Evolutionary conservation across 2,329 filamentous ascomycete species (phyloP).

Genomic region (Colletotrichum ledebouriae): DNA sequence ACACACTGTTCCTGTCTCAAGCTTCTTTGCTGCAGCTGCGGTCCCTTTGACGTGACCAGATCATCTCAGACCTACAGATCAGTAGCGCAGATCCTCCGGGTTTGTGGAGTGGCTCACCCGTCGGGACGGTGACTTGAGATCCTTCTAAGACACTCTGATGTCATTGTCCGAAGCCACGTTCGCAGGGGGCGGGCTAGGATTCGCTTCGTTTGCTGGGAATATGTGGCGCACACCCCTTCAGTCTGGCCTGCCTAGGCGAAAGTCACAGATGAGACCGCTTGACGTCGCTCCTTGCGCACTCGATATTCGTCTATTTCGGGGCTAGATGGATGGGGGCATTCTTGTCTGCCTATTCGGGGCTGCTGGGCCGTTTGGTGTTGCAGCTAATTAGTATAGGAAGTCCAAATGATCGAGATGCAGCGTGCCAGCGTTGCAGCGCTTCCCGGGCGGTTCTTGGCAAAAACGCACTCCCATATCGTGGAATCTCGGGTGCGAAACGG

Average conservation of each 20-base stretch:
- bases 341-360: no score
- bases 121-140: no score
- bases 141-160: conserved; percentile 14
- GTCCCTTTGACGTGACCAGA: conserved; percentile 4
- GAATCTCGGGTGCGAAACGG: not conserved
- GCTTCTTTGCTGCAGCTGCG: not conserved
- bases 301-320: no score
- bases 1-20: not conserved
- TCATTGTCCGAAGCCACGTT: conserved; percentile 35
- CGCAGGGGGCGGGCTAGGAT: conserved; percentile 5
- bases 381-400: not conserved
- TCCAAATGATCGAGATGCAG: not conserved
- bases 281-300: not conserved
- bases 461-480: not conserved
- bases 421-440: not conserved
- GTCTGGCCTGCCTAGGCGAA: no score
- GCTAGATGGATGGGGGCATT: no score
- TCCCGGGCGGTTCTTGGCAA: conserved; percentile 17
- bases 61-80: conserved; percentile 1
- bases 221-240: not conserved
- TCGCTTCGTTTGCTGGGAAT: not conserved
- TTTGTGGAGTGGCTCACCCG: not conserved
- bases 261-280: conserved; percentile 30
- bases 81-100: conserved; percentile 17
- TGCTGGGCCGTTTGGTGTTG: not conserved